Evolutionary conservation across 805 yeast genomes (phyloP), one percentile per base, ranked within the genome.

Genomic region (Metschnikowia shivogae): DNA sequence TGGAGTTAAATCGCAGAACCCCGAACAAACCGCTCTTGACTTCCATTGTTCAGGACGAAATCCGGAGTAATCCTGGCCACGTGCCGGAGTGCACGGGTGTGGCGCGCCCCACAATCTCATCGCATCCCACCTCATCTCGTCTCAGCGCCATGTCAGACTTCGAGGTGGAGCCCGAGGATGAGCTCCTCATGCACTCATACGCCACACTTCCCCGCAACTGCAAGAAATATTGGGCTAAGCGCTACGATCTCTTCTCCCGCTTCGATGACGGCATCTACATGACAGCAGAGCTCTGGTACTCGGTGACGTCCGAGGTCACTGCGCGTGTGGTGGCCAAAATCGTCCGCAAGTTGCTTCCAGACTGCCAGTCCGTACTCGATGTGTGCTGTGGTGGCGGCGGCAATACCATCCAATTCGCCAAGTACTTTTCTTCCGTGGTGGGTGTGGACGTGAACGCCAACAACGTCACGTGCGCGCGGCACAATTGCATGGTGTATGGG

Each of bases 321-420:
- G 93, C 96, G 1, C 63, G 67, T 5, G 80, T 79, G 54, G 63
- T 76, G 0, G 84, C 89, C 0, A 70, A 74, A 43, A 73, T 79
- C 45, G 63, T 82, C 13, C 62, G 67, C 41, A 72, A 75, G 12
- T 72, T 82, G 46, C 59, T 78, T 19, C 87, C 82, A 0, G 57
- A 73, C 0, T 73, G 79, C 2, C 52, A 50, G 4, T 70, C 65
- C 3, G 64, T 82, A 0, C 60, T 84, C 11, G 96, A 89, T 57
- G 73, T 86, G 2, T 86, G 87, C 55, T 82, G 92, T 52, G 96
- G 96, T 0, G 96, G 89, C 1, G 96, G 95, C 1, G 96, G 96
- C 0, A 88, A 88, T 57, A 68, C 86, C 1, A 84, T 87, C 19
- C 95, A 87, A 54, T 78, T 89, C 61, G 86, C 90, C 39, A 56